Percentiles rank a stretch among this genome's conserved stretches.
phyloP scores from a whole-genome alignment of 2,329 filamentous ascomycete genomes.

The Alternaria sp. region DNA sequence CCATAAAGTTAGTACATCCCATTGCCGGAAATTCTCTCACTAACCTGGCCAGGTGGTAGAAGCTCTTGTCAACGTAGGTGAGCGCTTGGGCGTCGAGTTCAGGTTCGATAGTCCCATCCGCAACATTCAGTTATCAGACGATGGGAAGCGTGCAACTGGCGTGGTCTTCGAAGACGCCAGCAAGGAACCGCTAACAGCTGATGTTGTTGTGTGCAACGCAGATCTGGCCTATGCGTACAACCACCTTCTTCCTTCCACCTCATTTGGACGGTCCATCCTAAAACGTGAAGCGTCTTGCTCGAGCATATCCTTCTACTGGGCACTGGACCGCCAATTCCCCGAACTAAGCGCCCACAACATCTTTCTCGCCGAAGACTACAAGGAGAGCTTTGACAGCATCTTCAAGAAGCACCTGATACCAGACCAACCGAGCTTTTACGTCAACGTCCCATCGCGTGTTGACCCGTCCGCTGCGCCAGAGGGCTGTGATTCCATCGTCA shows the following conservation, averaged over 20 bases:
- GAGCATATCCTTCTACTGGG: conserved; percentile 81
- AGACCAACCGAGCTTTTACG: conserved; percentile 75
- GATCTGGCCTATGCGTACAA: conserved; percentile 79
- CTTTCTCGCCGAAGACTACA: conserved; percentile 77
- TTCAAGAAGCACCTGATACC: conserved; percentile 75
- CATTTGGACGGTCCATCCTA: conserved; percentile 54
- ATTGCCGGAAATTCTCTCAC: not conserved
- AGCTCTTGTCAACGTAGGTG: conserved; percentile 69
- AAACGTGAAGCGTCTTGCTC: conserved; percentile 70
- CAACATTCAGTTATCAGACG: conserved; percentile 62
- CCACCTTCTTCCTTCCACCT: conserved; percentile 68
- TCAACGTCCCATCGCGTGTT: conserved; percentile 76
- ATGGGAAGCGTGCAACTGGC: conserved; percentile 65
- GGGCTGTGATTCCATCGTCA: conserved; percentile 71
- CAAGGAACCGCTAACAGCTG: conserved; percentile 64
- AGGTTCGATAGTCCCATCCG: conserved; percentile 66
- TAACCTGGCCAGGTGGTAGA: conserved; percentile 58
- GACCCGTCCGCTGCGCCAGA: conserved; percentile 72
- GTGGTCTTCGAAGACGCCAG: conserved; percentile 66
- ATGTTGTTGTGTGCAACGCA: conserved; percentile 75
- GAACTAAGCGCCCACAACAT: conserved; percentile 77
- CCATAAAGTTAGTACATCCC: conserved; percentile 59
- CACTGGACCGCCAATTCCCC: conserved; percentile 66
- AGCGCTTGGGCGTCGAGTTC: conserved; percentile 69
- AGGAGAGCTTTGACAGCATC: conserved; percentile 77